These are phyloP conservation scores for Sporisorium iseilematis-ciliati DNA, from an alignment of 1,284 basidiomycete genomes.

Conservation along the genomic window DNA sequence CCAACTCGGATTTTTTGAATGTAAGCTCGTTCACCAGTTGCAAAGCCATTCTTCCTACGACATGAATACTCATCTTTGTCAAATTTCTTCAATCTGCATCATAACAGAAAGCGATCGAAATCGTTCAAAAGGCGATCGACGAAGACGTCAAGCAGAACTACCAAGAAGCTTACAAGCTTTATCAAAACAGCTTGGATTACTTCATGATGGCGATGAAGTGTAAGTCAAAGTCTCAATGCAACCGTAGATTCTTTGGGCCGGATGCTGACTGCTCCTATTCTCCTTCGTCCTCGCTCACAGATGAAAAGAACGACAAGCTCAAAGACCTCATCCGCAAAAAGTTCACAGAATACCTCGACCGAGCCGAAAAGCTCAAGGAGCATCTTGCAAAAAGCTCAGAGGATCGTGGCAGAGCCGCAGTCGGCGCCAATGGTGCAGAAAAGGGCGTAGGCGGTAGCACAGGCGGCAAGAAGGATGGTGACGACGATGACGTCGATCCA, in stretches of 20 bases:
- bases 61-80: no score
- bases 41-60: slow-evolving; percentile 12
- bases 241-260: no score
- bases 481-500: slow-evolving; percentile 82
- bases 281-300: no score
- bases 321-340: slow-evolving; percentile 88
- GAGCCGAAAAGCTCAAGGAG: slow-evolving; percentile 92
- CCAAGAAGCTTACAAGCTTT: slow-evolving; percentile 88
- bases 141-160: slow-evolving; percentile 95
- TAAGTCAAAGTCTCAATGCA: no score
- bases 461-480: slow-evolving; percentile 78
- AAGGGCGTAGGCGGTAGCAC: slow-evolving; percentile 76
- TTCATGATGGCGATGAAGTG: slow-evolving; percentile 91
- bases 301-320: slow-evolving; percentile 95
- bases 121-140: slow-evolving; percentile 94
- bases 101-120: slow-evolving; percentile 82
- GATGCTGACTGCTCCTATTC: no score
- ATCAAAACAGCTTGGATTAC: slow-evolving; percentile 92
- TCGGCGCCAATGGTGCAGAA: slow-evolving; percentile 79
- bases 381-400: slow-evolving; percentile 73
- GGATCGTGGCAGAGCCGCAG: slow-evolving; percentile 80
- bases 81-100: no score
- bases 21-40: no score
- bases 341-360: slow-evolving; percentile 89
- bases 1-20: slow-evolving; percentile 64